phyloP scores from a whole-genome alignment of 2,329 filamentous ascomycete species.

The Calonectria multiphialidica region DNA sequence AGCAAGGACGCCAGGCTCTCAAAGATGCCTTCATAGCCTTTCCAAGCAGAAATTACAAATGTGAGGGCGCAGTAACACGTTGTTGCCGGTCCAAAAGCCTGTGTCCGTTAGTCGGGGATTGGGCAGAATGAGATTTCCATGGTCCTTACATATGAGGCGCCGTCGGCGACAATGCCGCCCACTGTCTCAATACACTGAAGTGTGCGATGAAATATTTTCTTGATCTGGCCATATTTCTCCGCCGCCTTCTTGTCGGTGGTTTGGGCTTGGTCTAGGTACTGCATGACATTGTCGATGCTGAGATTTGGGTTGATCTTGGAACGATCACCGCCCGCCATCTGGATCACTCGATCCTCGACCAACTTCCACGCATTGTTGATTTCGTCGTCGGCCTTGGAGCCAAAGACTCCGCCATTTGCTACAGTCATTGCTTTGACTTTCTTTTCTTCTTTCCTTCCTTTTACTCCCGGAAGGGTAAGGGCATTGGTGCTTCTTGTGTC shows the following conservation, averaged over 20 bases:
- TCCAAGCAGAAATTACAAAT: slow-evolving; percentile 51
- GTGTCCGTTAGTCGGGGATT: not conserved
- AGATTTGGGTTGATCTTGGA: slow-evolving; percentile 41
- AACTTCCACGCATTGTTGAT: slow-evolving; percentile 49
- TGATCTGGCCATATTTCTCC: slow-evolving; percentile 45
- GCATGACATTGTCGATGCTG: slow-evolving; percentile 45
- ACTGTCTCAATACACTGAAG: slow-evolving; percentile 50
- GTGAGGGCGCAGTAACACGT: slow-evolving; percentile 52
- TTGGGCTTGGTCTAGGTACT: slow-evolving; percentile 43
- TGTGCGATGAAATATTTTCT: slow-evolving; percentile 43
- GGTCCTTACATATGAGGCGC: slow-evolving; percentile 35
- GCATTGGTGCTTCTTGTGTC: not conserved
- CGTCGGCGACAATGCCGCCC: slow-evolving; percentile 48
- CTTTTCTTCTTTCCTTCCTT: not conserved
- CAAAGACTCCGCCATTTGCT: not conserved
- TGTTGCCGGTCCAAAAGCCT: slow-evolving; percentile 49
- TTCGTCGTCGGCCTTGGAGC: slow-evolving; percentile 30
- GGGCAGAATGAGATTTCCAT: not conserved
- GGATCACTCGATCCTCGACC: slow-evolving; percentile 47
- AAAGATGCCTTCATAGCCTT: slow-evolving; percentile 50
- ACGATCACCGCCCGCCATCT: slow-evolving; percentile 47
- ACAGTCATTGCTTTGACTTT: not conserved
- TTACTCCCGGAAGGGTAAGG: not conserved
- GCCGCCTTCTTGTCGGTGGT: slow-evolving; percentile 43
- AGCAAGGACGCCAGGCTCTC: slow-evolving; percentile 47